Conservation (phyloP, 78 protist species). For the Andalucia godoyi region DNA sequence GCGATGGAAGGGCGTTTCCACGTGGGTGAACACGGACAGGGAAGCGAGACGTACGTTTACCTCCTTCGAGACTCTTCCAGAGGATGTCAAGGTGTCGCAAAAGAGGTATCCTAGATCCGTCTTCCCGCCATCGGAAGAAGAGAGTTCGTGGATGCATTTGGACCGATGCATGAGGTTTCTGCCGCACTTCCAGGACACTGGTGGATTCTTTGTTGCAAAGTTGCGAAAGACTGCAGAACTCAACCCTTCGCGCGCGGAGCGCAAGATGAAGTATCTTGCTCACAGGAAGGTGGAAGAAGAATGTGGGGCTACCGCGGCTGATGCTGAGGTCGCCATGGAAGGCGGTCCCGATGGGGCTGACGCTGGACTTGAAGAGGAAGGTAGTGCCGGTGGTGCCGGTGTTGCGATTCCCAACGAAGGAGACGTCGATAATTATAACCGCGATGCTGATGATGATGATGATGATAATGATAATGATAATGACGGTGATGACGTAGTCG, state of each 20-base stretch:
- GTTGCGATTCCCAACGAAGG: too few species aligned
- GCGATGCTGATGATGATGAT: too few species aligned
- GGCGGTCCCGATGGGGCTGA: too few species aligned
- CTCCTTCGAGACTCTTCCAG: slow-evolving; percentile 1
- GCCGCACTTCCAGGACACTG: slow-evolving; percentile 89
- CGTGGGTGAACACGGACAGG: slow-evolving; percentile 44
- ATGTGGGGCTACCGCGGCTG: too few species aligned
- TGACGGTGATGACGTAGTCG: too few species aligned
- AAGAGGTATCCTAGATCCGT: neutral
- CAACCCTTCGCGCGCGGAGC: neutral
- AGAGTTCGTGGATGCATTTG: slow-evolving; percentile 15
- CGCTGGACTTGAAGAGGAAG: too few species aligned
- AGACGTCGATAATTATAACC: too few species aligned
- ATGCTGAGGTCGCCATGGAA: too few species aligned
- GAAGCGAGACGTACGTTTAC: neutral
- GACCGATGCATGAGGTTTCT: slow-evolving; percentile 72
- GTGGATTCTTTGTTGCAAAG: slow-evolving; percentile 95
- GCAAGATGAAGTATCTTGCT: too few species aligned
- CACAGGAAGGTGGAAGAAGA: too few species aligned
- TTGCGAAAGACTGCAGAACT: slow-evolving; percentile 55
- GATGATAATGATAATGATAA: too few species aligned
- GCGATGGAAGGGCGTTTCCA: slow-evolving; percentile 46
- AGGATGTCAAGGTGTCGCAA: neutral
- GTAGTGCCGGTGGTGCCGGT: too few species aligned
- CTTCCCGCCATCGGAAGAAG: slow-evolving; percentile 60